Percentiles rank a stretch among this genome's conserved stretches.
Conservation (phyloP, 2,329 filamentous ascomycete genomes). For the Scedosporium apiospermum region DNA sequence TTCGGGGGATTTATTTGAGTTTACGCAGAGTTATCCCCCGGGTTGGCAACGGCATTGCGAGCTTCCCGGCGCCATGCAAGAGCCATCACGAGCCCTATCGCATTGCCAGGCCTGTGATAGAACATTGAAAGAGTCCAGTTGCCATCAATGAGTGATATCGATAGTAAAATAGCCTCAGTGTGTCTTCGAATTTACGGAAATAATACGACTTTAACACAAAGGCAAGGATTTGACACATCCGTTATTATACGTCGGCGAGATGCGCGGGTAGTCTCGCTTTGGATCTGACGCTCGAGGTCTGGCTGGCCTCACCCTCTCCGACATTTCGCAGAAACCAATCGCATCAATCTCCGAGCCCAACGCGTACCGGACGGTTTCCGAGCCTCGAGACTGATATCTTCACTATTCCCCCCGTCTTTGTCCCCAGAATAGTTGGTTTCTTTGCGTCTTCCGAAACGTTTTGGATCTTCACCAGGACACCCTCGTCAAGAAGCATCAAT, state of each 20-base stretch:
- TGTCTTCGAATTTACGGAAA: too few relatives aligned
- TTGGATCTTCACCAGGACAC: not conserved
- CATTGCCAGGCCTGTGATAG: too few relatives aligned
- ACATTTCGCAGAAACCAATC: not conserved
- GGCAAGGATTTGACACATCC: too few relatives aligned
- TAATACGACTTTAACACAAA: too few relatives aligned
- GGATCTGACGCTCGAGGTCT: too few relatives aligned
- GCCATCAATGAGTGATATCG: too few relatives aligned
- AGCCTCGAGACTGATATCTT: not conserved
- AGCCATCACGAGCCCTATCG: not conserved
- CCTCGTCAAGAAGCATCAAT: not conserved
- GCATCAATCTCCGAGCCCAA: not conserved
- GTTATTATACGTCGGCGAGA: too few relatives aligned
- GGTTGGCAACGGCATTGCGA: not conserved
- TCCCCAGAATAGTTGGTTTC: not conserved
- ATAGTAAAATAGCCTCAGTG: too few relatives aligned
- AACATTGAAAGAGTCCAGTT: too few relatives aligned
- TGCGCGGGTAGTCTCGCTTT: not conserved
- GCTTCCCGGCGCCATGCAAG: not conserved
- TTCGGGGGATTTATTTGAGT: not conserved
- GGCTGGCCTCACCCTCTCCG: not conserved
- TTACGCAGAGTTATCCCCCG: not conserved
- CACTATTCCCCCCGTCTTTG: not conserved
- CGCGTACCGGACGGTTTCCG: too few relatives aligned
- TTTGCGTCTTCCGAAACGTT: not conserved